Evolutionary conservation across 805 yeast species (phyloP).

Genomic region (Blastobotrys attinorum): DNA sequence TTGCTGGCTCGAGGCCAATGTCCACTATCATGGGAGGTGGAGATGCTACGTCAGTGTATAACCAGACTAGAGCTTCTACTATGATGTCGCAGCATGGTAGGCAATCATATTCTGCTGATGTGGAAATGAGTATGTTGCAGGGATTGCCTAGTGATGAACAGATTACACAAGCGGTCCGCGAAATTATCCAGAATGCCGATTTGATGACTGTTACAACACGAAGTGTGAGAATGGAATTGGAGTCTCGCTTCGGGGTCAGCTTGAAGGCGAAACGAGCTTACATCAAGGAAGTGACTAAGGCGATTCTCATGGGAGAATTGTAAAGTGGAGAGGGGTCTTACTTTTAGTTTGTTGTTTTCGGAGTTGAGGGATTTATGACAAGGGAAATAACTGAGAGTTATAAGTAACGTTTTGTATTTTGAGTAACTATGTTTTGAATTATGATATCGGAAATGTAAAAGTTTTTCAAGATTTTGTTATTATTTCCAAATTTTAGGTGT

Average conservation of each 20-base stretch:
- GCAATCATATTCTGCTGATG: conserved; percentile 1
- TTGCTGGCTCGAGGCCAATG: neutral
- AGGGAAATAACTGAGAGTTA: no score
- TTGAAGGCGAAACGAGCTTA: conserved; percentile 29
- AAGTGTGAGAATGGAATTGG: conserved; percentile 29
- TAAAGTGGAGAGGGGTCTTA: no score
- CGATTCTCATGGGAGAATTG: conserved; percentile 33
- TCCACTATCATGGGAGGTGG: neutral
- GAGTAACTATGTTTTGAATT: no score
- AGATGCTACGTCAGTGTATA: neutral
- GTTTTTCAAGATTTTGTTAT: no score
- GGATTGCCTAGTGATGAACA: conserved; percentile 29
- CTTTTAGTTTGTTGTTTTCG: no score
- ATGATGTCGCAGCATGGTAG: neutral
- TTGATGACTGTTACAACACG: conserved; percentile 33
- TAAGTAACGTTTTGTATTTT: neutral
- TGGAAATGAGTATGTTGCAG: conserved; percentile 19
- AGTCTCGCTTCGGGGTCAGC: conserved; percentile 28
- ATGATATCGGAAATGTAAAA: no score
- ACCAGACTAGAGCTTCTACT: neutral
- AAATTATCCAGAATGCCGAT: conserved; percentile 32
- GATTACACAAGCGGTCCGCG: conserved; percentile 30
- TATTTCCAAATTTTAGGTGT: no score
- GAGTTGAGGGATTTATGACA: no score
- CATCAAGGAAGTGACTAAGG: conserved; percentile 33